Evolutionary conservation across 1,284 basidiomycete genomes (phyloP).

Genomic region (Austropuccinia psidii): DNA sequence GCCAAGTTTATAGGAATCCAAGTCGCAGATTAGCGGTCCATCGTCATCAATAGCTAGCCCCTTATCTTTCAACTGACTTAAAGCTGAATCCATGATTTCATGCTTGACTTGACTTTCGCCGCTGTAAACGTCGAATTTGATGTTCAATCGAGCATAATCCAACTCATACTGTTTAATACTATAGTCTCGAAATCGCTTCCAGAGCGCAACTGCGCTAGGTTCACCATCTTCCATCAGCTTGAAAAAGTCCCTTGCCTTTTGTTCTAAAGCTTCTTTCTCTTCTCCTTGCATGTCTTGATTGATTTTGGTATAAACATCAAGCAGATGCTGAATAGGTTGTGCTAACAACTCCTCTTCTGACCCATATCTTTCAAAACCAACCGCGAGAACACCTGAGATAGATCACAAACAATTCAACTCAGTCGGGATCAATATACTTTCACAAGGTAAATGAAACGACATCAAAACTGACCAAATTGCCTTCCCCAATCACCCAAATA

Average conservation of each 20-base stretch:
- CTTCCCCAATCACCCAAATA: constrained; percentile 59
- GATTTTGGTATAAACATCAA: constrained; percentile 88
- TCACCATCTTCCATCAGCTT: constrained; percentile 95
- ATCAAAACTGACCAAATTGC: constrained; percentile 48
- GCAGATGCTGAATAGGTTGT: constrained; percentile 91
- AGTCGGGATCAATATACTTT: neutral
- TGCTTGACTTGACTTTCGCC: constrained; percentile 85
- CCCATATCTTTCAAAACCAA: constrained; percentile 88
- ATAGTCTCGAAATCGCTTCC: constrained; percentile 85
- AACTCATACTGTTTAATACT: constrained; percentile 85
- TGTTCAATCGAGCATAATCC: constrained; percentile 84
- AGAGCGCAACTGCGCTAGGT: constrained; percentile 70
- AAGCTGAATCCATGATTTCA: constrained; percentile 65
- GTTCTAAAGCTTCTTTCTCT: constrained; percentile 53
- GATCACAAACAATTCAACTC: neutral
- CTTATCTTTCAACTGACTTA: constrained; percentile 57
- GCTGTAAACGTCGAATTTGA: constrained; percentile 85
- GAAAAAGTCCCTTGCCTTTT: constrained; percentile 80
- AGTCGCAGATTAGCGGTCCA: constrained; percentile 71
- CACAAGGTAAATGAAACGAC: neutral
- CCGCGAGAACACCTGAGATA: constrained; percentile 76
- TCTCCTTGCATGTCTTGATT: constrained; percentile 63
- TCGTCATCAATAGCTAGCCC: constrained; percentile 57
- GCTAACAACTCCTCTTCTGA: constrained; percentile 70
- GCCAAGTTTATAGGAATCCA: constrained; percentile 80